Conservation (phyloP, 257 asterid genomes). For the Nicotiana tomentosiformis region DNA sequence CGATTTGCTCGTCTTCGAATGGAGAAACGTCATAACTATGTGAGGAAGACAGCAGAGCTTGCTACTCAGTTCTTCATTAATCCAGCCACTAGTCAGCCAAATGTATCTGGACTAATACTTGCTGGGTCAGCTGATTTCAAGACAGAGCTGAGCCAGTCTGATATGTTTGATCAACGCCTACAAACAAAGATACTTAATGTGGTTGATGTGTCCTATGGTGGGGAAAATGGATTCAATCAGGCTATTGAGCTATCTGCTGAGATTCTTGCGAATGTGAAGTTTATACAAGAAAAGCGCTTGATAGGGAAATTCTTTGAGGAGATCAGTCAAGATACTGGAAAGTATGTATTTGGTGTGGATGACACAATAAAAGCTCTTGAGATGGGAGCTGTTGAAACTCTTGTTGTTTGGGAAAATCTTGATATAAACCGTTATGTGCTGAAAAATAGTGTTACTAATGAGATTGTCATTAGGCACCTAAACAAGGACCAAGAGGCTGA, state of each 20-base stretch:
- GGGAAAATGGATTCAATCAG: constrained; percentile 45
- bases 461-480: constrained; percentile 30
- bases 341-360: constrained; percentile 46
- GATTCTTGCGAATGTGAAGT: constrained; percentile 39
- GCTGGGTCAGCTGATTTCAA: constrained; percentile 50
- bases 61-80: constrained; percentile 45
- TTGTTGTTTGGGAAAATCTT: constrained; percentile 43
- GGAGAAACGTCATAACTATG: constrained; percentile 47
- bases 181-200: constrained; percentile 42
- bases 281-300: constrained; percentile 39
- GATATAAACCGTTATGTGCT: constrained; percentile 33
- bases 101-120: constrained; percentile 41
- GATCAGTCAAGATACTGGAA: constrained; percentile 43
- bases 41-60: constrained; percentile 41
- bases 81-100: constrained; percentile 46
- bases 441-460: constrained; percentile 23
- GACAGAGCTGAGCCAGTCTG: constrained; percentile 46
- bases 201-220: constrained; percentile 46
- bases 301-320: constrained; percentile 45
- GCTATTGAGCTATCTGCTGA: constrained; percentile 43
- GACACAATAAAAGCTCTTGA: constrained; percentile 42
- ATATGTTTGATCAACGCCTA: constrained; percentile 43
- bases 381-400: constrained; percentile 48
- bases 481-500: constrained; percentile 40
- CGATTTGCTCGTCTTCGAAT: constrained; percentile 46